Conservation (phyloP, 306 rosid species). For the Trifolium dubium region DNA sequence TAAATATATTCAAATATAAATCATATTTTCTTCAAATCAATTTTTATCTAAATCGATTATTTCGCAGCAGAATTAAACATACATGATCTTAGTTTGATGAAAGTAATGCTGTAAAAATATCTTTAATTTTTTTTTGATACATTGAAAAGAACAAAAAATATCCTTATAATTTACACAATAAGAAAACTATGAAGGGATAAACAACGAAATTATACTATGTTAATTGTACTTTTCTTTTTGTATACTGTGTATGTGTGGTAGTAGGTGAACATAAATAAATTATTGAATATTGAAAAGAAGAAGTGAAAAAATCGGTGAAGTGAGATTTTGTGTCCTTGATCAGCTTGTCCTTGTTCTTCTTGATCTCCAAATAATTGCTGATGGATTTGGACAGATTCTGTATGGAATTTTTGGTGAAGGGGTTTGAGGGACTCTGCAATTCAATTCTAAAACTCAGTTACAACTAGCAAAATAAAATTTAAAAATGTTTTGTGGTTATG, state of each 20-base stretch:
- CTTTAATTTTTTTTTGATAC: too few species aligned
- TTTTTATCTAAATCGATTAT: too few species aligned
- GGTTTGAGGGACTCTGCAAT: constrained; percentile 63
- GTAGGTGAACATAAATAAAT: not conserved
- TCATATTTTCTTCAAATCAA: too few species aligned
- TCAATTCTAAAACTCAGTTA: constrained; percentile 17
- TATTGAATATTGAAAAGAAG: not conserved
- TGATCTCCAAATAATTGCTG: constrained; percentile 88
- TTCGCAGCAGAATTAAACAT: too few species aligned
- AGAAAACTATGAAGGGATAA: not conserved
- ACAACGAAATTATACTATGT: not conserved
- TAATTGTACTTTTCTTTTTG: not conserved
- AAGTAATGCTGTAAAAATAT: not conserved
- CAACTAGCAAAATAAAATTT: constrained; percentile 5
- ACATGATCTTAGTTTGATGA: not conserved
- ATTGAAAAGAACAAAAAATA: too few species aligned
- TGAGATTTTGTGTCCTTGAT: constrained; percentile 30
- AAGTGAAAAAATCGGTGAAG: not conserved
- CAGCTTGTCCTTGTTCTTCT: constrained; percentile 61
- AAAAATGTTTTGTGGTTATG: not conserved
- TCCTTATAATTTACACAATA: not conserved
- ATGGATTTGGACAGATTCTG: constrained; percentile 78
- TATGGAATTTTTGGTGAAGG: constrained; percentile 75
- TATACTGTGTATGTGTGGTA: not conserved
- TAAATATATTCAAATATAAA: too few species aligned